Evolutionary conservation across 73 alveolate species (phyloP).

Genomic region (Paramecium biaurelia): DNA sequence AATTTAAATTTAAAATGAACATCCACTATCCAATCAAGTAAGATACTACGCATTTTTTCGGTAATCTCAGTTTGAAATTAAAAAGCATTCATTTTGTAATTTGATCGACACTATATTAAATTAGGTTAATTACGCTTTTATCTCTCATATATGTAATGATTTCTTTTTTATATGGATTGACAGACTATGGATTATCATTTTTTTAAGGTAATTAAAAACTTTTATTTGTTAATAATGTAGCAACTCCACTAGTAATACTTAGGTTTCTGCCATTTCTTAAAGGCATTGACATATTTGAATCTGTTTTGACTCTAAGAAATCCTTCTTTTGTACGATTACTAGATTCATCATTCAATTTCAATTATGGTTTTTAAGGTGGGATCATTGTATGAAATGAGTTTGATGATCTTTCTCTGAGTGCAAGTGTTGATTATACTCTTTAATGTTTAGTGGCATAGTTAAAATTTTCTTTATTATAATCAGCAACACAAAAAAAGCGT

Average conservation of each 20-base stretch:
- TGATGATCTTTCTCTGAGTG: constrained; percentile 27
- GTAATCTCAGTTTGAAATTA: constrained; percentile 69
- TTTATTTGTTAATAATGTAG: not conserved
- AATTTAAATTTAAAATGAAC: constrained; percentile 75
- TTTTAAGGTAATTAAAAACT: not conserved
- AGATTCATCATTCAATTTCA: not conserved
- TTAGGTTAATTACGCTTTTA: not conserved
- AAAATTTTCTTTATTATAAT: not conserved
- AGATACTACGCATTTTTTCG: constrained; percentile 82
- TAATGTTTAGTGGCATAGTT: not conserved
- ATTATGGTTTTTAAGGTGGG: constrained; percentile 16
- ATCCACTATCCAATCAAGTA: constrained; percentile 85
- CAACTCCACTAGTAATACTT: constrained; percentile 13
- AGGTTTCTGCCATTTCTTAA: constrained; percentile 39
- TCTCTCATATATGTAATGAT: not conserved
- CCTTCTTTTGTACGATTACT: not conserved
- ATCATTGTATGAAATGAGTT: constrained; percentile 13
- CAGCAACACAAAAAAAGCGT: constrained; percentile 21
- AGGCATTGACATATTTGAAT: not conserved
- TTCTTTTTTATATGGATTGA: not conserved
- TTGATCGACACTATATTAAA: not conserved
- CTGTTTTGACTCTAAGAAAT: constrained; percentile 35
- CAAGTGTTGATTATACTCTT: constrained; percentile 1
- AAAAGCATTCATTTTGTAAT: constrained; percentile 12
- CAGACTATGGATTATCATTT: not conserved